Conservation (phyloP, 1,284 basidiomycete species). For the Heterobasidion annosum region DNA sequence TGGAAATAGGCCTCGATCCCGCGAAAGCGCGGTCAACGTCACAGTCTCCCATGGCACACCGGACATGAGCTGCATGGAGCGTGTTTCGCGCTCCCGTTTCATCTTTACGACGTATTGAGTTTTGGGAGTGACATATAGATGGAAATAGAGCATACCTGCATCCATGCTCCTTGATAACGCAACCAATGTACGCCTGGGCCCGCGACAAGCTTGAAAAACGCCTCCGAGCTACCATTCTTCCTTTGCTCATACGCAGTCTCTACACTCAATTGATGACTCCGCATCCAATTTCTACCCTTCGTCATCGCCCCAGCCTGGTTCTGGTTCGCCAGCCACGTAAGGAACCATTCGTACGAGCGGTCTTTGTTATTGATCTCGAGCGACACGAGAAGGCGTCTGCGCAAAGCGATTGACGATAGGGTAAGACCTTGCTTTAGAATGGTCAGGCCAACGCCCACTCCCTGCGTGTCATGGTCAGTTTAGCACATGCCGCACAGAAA, state of each 20-base stretch:
- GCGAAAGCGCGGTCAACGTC: conserved; percentile 86
- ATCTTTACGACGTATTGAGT: conserved; percentile 40
- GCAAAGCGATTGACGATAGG: conserved; percentile 68
- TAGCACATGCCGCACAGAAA: conserved; percentile 2
- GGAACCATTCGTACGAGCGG: conserved; percentile 92
- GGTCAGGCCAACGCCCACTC: conserved; percentile 77
- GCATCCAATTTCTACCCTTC: conserved; percentile 41
- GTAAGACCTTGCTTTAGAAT: conserved; percentile 65
- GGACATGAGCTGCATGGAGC: conserved; percentile 86
- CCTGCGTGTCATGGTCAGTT: conserved; percentile 34
- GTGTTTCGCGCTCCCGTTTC: conserved; percentile 88
- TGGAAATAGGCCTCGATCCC: conserved; percentile 78
- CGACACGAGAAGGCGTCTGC: conserved; percentile 86
- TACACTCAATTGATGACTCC: conserved; percentile 89
- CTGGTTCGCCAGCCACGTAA: conserved; percentile 89
- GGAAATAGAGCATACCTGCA: conserved; percentile 59
- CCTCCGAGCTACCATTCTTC: conserved; percentile 82
- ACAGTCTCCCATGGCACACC: conserved; percentile 98
- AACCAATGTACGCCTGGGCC: conserved; percentile 95
- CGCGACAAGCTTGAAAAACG: conserved; percentile 88
- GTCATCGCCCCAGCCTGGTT: conserved; percentile 27
- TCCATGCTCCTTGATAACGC: conserved; percentile 86
- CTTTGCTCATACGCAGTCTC: conserved; percentile 87
- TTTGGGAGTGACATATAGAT: not conserved
- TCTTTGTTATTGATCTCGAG: conserved; percentile 98